These are phyloP conservation scores for Apiospora koreana DNA, from an alignment of 2,329 filamentous ascomycete genomes.

Conservation along the genomic window DNA sequence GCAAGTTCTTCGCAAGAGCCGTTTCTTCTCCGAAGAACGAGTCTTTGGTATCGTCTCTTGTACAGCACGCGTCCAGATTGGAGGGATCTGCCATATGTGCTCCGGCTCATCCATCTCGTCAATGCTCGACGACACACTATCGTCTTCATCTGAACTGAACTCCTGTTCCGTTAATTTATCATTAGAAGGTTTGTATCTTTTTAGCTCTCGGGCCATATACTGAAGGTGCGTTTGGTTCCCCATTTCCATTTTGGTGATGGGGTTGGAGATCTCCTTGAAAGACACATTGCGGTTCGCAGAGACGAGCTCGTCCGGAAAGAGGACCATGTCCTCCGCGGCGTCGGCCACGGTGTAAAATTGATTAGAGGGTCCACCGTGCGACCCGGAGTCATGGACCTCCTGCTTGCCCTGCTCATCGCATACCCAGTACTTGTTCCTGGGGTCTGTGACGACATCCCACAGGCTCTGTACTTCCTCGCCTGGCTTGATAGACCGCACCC, in stretches of 20 bases:
- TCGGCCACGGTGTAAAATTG: conserved; percentile 30
- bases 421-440: conserved; percentile 15
- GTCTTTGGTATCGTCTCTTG: neutral
- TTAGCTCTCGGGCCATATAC: conserved; percentile 16
- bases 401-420: conserved; percentile 6
- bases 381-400: neutral
- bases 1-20: conserved; percentile 20
- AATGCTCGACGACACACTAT: conserved; percentile 11
- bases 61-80: neutral
- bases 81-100: conserved; percentile 23
- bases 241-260: conserved; percentile 25
- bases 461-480: neutral
- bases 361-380: conserved; percentile 14
- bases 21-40: conserved; percentile 18
- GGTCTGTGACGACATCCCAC: conserved; percentile 14
- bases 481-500: conserved; percentile 3
- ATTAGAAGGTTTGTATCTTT: neutral
- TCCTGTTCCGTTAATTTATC: neutral
- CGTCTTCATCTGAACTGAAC: neutral
- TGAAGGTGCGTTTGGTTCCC: conserved; percentile 19
- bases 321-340: conserved; percentile 44
- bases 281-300: conserved; percentile 33
- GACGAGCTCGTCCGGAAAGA: conserved; percentile 56
- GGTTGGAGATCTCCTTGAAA: conserved; percentile 31
- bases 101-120: conserved; percentile 10